Evolutionary conservation across 257 asterid species (phyloP).

Genomic region (Sherardia arvensis): DNA sequence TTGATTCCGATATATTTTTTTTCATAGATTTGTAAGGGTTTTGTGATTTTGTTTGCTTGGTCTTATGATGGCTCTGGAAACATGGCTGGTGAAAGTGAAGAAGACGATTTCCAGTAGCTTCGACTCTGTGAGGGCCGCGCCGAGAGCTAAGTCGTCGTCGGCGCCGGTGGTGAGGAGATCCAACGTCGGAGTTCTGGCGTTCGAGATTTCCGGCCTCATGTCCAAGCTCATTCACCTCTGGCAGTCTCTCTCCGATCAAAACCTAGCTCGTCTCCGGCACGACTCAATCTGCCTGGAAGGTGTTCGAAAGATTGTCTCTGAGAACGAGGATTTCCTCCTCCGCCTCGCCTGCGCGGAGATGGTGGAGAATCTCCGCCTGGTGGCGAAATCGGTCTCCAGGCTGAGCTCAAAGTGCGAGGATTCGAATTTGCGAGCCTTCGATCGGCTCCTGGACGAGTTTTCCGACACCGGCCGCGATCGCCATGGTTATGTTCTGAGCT

Average conservation of each 20-base stretch:
- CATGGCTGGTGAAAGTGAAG: constrained; percentile 66
- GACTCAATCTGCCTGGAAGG: constrained; percentile 69
- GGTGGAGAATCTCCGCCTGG: constrained; percentile 48
- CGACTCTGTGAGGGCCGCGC: constrained; percentile 24
- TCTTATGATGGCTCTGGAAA: constrained; percentile 47
- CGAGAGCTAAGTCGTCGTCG: not conserved
- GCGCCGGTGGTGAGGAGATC: constrained; percentile 38
- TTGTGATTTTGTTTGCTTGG: not conserved
- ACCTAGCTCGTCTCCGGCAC: constrained; percentile 38
- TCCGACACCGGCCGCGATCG: constrained; percentile 65
- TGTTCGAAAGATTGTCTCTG: constrained; percentile 78
- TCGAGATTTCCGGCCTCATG: constrained; percentile 73
- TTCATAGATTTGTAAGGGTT: too few species aligned
- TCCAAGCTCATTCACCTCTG: constrained; percentile 87
- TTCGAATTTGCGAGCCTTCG: constrained; percentile 47
- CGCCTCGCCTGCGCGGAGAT: constrained; percentile 79
- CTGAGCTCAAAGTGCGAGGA: constrained; percentile 58
- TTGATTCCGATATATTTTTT: too few species aligned
- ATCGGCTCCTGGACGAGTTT: constrained; percentile 46
- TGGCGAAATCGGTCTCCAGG: constrained; percentile 49
- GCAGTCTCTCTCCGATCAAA: constrained; percentile 64
- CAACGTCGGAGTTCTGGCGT: constrained; percentile 63
- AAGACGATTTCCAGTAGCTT: constrained; percentile 43
- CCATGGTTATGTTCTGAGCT: constrained; percentile 39
- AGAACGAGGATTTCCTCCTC: constrained; percentile 62